phyloP scores from a whole-genome alignment of 176 grass and related monocot genomes.

The Dactylis glomerata region DNA sequence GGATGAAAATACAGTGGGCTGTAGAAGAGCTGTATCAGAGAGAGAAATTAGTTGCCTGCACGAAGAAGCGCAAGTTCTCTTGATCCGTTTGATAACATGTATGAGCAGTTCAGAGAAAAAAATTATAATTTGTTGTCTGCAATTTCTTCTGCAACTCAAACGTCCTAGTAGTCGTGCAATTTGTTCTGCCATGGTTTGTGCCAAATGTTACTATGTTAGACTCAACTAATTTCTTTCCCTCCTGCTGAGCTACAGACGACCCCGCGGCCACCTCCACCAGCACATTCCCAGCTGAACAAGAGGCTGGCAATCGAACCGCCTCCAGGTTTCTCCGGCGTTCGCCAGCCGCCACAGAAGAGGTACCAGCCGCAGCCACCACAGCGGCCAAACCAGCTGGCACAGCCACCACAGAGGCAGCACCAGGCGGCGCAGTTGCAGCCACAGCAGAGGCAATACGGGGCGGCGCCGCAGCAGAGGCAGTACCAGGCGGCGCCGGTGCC shows the following conservation, averaged over 20 bases:
- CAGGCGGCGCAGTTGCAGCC: background rate
- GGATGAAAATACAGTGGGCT: background rate
- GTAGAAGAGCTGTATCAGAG: background rate
- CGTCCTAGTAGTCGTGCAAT: background rate
- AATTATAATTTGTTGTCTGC: background rate
- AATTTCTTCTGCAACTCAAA: background rate
- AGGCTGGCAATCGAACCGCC: background rate
- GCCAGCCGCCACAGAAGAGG: conserved; percentile 3
- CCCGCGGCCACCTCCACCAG: background rate
- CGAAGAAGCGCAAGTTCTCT: background rate
- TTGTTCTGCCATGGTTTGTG: background rate
- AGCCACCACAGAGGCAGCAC: background rate
- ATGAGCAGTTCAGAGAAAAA: background rate
- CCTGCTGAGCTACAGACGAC: background rate
- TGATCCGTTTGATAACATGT: background rate
- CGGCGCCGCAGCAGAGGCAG: background rate
- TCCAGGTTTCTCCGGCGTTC: background rate
- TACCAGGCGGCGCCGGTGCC: background rate
- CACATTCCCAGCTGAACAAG: background rate
- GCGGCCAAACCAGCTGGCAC: background rate
- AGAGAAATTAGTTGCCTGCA: too few species aligned
- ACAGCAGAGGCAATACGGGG: background rate
- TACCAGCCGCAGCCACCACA: background rate
- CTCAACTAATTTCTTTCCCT: background rate
- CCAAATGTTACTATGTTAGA: background rate